Percentiles rank a stretch among this genome's conserved stretches.
phyloP scores from a whole-genome alignment of 306 rosid genomes.

The Gastrolobium villosum region DNA sequence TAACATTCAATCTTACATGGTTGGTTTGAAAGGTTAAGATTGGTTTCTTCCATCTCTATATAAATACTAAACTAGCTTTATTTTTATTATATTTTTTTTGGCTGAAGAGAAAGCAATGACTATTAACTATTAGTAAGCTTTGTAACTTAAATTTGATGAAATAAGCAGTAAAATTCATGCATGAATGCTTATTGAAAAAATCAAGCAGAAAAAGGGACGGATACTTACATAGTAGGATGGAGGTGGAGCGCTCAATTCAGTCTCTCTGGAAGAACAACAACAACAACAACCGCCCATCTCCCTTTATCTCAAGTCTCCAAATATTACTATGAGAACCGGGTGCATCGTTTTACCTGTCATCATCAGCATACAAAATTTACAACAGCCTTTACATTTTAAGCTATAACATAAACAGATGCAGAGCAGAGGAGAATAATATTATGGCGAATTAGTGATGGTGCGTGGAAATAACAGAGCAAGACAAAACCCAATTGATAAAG shows the following conservation, averaged over 20 bases:
- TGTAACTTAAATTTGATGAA: background rate
- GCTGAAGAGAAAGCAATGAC: slow-evolving; percentile 6
- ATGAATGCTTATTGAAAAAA: background rate
- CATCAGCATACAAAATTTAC: slow-evolving; percentile 1
- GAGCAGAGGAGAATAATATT: background rate
- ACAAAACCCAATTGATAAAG: background rate
- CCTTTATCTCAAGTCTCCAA: slow-evolving; percentile 53
- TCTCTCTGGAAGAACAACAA: slow-evolving; percentile 73
- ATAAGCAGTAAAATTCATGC: background rate
- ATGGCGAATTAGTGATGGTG: background rate
- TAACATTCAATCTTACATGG: too few species aligned
- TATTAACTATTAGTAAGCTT: background rate
- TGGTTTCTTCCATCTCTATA: too few species aligned
- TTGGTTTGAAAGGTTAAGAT: too few species aligned
- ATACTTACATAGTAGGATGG: slow-evolving; percentile 71
- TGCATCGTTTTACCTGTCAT: slow-evolving; percentile 61
- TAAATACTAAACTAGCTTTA: too few species aligned
- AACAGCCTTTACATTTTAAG: background rate
- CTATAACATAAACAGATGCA: slow-evolving; percentile 1
- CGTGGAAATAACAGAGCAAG: background rate
- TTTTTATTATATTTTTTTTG: background rate
- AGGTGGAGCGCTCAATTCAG: slow-evolving; percentile 61
- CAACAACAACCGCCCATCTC: slow-evolving; percentile 97
- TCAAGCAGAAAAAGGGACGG: slow-evolving; percentile 9
- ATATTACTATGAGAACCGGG: slow-evolving; percentile 42